Evolutionary conservation across 2,329 filamentous ascomycete genomes (phyloP).

Genomic region (Fusarium fujikuroi): DNA sequence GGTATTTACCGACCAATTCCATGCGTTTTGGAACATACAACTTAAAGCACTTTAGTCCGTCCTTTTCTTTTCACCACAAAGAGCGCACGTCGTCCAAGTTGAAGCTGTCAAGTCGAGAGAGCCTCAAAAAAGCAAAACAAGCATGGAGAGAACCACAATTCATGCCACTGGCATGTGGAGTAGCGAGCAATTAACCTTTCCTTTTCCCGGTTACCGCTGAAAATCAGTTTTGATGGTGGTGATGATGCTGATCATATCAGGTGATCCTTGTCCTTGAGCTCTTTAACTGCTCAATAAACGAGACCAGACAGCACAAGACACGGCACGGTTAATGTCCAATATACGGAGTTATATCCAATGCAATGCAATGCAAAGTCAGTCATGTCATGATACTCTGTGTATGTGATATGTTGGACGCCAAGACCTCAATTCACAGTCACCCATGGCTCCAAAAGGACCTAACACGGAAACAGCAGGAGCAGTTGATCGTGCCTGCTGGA

Average conservation of each 20-base stretch:
- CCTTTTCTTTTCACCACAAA: neutral
- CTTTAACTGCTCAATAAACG: neutral
- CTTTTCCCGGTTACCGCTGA: conserved; percentile 1
- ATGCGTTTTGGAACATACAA: neutral
- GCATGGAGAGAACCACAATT: neutral
- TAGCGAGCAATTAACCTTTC: neutral
- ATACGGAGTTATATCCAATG: neutral
- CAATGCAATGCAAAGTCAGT: neutral
- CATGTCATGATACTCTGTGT: neutral
- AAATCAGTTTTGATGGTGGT: neutral
- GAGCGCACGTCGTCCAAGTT: neutral
- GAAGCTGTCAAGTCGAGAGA: neutral
- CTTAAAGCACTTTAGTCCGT: neutral
- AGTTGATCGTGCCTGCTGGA: conserved; percentile 7
- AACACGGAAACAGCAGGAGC: conserved; percentile 37
- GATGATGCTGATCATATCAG: neutral
- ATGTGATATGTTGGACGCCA: neutral
- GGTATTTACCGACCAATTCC: neutral
- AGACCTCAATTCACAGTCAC: neutral
- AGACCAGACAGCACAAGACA: neutral
- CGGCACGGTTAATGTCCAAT: conserved; percentile 2
- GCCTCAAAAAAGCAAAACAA: conserved; percentile 29
- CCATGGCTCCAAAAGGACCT: conserved; percentile 6
- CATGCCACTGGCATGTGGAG: neutral
- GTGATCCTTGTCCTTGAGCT: conserved; percentile 4